These are phyloP conservation scores for Cicer cuneatum DNA, from an alignment of 306 rosid species.

Conservation along the genomic window DNA sequence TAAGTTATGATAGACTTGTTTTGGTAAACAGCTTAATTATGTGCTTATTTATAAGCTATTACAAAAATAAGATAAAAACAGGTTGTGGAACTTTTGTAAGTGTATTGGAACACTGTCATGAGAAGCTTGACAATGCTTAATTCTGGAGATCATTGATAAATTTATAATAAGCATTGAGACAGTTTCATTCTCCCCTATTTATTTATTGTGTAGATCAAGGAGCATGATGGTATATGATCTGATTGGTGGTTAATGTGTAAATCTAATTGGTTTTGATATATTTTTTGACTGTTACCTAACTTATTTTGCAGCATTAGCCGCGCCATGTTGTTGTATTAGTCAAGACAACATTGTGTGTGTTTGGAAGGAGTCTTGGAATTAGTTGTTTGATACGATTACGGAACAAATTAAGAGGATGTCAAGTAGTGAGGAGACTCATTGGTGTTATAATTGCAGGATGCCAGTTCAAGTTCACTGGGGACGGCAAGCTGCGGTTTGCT, in stretches of 20 bases:
- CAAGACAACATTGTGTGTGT: slow-evolving; percentile 35
- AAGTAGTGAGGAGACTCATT: slow-evolving; percentile 65
- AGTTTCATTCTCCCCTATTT: background rate
- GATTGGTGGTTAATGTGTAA: background rate
- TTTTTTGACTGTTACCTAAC: slow-evolving; percentile 19
- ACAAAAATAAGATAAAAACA: no score
- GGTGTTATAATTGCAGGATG: slow-evolving; percentile 67
- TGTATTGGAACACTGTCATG: no score
- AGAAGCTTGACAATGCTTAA: background rate
- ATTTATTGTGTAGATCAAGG: background rate
- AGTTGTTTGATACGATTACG: slow-evolving; percentile 31
- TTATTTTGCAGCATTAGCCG: slow-evolving; percentile 41
- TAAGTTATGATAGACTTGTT: no score
- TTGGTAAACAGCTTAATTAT: no score
- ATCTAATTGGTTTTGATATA: slow-evolving; percentile 1
- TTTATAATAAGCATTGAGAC: background rate
- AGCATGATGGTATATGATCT: background rate
- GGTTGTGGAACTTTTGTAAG: no score
- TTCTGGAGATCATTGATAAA: slow-evolving; percentile 4
- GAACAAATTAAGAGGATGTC: slow-evolving; percentile 59
- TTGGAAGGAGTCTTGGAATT: slow-evolving; percentile 37
- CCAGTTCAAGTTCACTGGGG: slow-evolving; percentile 47
- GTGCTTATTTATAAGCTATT: no score
- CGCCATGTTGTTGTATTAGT: slow-evolving; percentile 40
- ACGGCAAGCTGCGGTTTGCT: slow-evolving; percentile 59